Conservation (phyloP, 495 filamentous ascomycete genomes). For the Penicillium bialowiezense region DNA sequence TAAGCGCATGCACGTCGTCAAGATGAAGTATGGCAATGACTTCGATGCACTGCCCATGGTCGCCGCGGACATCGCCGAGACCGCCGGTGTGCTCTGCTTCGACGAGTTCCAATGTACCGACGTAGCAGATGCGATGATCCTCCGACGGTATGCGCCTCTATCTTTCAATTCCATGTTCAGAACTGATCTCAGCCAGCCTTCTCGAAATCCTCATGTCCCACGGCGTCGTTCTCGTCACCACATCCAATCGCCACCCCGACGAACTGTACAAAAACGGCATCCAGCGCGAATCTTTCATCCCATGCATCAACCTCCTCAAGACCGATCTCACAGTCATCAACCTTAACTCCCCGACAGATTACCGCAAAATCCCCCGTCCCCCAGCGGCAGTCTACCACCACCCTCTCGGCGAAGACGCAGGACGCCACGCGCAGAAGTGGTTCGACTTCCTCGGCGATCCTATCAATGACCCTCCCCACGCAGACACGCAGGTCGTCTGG, state of each 20-base stretch:
- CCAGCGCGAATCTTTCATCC: constrained; percentile 91
- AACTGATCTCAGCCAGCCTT: constrained; percentile 49
- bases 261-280: constrained; percentile 98
- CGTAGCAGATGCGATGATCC: constrained; percentile 98
- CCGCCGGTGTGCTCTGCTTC: constrained; percentile 86
- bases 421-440: constrained; percentile 86
- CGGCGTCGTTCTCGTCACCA: constrained; percentile 93
- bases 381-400: constrained; percentile 90
- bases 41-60: constrained; percentile 91
- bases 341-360: constrained; percentile 92
- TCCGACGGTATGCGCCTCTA: constrained; percentile 58
- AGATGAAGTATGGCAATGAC: constrained; percentile 84
- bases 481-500: constrained; percentile 84
- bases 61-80: constrained; percentile 85
- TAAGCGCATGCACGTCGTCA: constrained; percentile 83
- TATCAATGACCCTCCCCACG: constrained; percentile 69
- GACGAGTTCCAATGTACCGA: constrained; percentile 99
- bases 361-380: constrained; percentile 92
- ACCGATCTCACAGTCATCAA: constrained; percentile 82
- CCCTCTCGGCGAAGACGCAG: constrained; percentile 74
- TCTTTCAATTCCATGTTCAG: neutral
- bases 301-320: constrained; percentile 90
- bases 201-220: constrained; percentile 90
- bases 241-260: constrained; percentile 93
- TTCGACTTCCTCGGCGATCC: constrained; percentile 89